Evolutionary conservation across 2,329 filamentous ascomycete species (phyloP), one percentile per base, ranked within the genome.

Genomic region (Colletotrichum musicola): DNA sequence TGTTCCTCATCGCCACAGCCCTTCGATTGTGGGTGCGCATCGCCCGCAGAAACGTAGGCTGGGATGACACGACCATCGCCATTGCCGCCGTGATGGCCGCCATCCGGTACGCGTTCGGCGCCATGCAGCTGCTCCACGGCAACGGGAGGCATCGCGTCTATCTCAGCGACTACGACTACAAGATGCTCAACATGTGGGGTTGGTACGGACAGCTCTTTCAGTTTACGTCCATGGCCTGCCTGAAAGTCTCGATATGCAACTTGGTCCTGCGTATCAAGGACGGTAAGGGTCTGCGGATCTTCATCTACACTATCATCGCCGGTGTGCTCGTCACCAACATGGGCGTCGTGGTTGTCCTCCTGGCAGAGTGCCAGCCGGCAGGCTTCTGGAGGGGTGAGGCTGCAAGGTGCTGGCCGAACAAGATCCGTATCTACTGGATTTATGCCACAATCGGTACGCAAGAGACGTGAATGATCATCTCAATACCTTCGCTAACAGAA

Each of bases 171-270:
- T 67, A 75, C 4, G 63, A 80, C 14, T 80, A 80, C 57, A 62
- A 74, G 60, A 74, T 72, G 44, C 77, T 80, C 67, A 81, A 79
- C 67, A 78, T 78, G 72, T 74, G 77, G 2, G 77, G 78, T 0
- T 82, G 80, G 80, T 72, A 77, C 42, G 79, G 78, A 2, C 81
- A 82, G 71, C 73, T 82, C 7, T 73, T 81, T 25, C 75, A 83
- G 1, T 83, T 83, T 62, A 73, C 74, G 5, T 77, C 76, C 20
- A 77, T 82, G 44, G 79, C 77, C 50, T 65, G 81, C 1, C 73
- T 83, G 56, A 83, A 83, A 63, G 73, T 78, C 16, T 82, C 80
- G 1, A 81, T 83, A 42, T 75, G 80, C 62, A 67, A 82, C 6
- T 72, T 83, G 6, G 71, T 83, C 1, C 70, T 83, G 1, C 77